phyloP scores from a whole-genome alignment of 441 rosid species.

The Arabidopsis lyrata region DNA sequence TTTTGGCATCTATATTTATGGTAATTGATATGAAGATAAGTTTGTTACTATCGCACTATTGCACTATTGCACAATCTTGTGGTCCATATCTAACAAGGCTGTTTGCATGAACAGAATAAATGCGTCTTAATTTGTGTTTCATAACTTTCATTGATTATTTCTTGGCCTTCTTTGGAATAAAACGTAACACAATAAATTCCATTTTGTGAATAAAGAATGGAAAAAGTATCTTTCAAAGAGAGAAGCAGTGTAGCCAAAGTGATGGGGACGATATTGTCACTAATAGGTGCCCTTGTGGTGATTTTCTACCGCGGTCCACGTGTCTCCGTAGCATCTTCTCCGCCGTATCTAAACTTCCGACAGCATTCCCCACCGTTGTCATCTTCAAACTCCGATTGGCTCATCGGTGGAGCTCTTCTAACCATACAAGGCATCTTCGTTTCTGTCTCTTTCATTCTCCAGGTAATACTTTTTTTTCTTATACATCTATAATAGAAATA shows the following conservation, averaged over 20 bases:
- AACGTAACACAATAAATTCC: constrained; percentile 13
- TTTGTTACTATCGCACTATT: background rate
- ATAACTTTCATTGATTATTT: background rate
- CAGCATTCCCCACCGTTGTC: constrained; percentile 12
- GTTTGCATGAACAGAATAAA: background rate
- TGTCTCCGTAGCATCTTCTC: constrained; percentile 19
- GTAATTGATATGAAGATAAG: background rate
- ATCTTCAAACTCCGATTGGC: constrained; percentile 41
- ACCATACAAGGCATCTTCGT: constrained; percentile 20
- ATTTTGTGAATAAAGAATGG: constrained; percentile 53
- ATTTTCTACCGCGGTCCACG: constrained; percentile 54
- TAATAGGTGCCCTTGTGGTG: constrained; percentile 53
- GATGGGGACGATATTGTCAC: constrained; percentile 49
- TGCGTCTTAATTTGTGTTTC: background rate
- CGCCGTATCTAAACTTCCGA: constrained; percentile 1
- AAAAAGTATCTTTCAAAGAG: constrained; percentile 48
- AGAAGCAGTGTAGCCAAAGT: constrained; percentile 54
- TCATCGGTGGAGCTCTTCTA: constrained; percentile 52
- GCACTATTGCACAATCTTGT: background rate
- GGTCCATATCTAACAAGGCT: background rate
- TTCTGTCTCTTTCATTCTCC: constrained; percentile 43
- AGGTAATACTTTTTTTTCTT: constrained; percentile 33
- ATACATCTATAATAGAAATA: background rate
- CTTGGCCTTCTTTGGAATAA: background rate
- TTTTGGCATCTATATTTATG: background rate